Base-by-base conservation (phyloP, 805 yeast species). In the Kluyveromyces siamensis region DNA sequence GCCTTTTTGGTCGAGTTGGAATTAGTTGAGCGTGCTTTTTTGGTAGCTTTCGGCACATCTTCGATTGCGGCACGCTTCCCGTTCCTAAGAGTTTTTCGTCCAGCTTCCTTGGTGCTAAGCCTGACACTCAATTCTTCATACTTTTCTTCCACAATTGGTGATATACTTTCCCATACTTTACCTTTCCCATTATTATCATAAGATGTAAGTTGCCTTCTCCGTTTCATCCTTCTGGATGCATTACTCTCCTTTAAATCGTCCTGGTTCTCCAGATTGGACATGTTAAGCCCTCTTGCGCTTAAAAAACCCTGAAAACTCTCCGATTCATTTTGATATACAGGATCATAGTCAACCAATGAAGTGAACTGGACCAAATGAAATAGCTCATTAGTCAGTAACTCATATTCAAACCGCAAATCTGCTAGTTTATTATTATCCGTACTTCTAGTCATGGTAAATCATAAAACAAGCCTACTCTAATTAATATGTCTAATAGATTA, bases 311-410 rank as follows among this genome's bases (percentile, higher is more conserved):
- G 48, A 58, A 68, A 52, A 59, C 72, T 68, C 16, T 68, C 70
- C 9, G 67, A 57, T 1, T 71, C 69, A 45, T 67, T 62, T 17
- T 48, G 48, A 43, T 52, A 53, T 14, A 62, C 56, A 0, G 89
- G 89, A 53, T 82, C 76, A 76, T 81, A 84, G 17, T 77, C 78
- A 0, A 74, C 77, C 40, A 83, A 60, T 0, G 87, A 79, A 18
- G 80, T 77, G 59, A 75, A 84, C 54, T 81, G 78, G 49, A 72
- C 67, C 27, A 84, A 63, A 58, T 84, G 87, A 55, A 79, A 83
- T 17, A 84, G 65, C 58, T 84, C 89, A 52, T 80, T 78, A 0
- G 78, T 69, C 25, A 77, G 61, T 6, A 75, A 46, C 45, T 76
- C 77, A 60, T 77, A 78, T 37, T 72, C 66, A 14, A 74, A 63